phyloP scores from a whole-genome alignment of 805 yeast species.

The Ogataea pini region DNA sequence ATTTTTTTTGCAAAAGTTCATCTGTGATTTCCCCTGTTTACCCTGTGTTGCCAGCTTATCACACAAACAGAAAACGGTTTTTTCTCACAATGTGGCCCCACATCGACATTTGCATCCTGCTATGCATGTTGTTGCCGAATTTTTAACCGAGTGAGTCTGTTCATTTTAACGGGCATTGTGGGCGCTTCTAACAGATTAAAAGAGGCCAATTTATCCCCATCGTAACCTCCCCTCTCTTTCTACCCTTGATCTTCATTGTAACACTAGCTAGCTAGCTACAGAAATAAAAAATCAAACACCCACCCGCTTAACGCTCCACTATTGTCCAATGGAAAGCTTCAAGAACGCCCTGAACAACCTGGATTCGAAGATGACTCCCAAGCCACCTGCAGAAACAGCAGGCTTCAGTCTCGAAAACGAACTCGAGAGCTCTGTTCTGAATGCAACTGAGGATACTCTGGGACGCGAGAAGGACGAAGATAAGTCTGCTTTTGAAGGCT shows the following conservation, averaged over 20 bases:
- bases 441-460: neutral
- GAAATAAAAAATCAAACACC: neutral
- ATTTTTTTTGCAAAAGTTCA: neutral
- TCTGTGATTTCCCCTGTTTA: too few species aligned
- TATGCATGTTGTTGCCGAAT: neutral
- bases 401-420: neutral
- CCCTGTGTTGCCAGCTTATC: neutral
- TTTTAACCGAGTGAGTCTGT: too few species aligned
- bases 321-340: conserved; percentile 10
- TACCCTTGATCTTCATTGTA: neutral
- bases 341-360: conserved; percentile 8
- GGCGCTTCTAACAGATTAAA: neutral
- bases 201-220: neutral
- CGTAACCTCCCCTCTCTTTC: neutral
- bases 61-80: neutral
- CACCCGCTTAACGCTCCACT: too few species aligned
- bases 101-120: neutral
- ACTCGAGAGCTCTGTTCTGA: neutral
- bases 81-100: neutral
- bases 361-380: neutral
- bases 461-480: conserved; percentile 10
- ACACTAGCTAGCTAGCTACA: neutral
- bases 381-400: neutral
- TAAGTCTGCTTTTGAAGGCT: conserved; percentile 36
- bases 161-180: neutral